These are phyloP conservation scores for Turritis glabra DNA, from an alignment of 345 rosid genomes.

Conservation along the genomic window DNA sequence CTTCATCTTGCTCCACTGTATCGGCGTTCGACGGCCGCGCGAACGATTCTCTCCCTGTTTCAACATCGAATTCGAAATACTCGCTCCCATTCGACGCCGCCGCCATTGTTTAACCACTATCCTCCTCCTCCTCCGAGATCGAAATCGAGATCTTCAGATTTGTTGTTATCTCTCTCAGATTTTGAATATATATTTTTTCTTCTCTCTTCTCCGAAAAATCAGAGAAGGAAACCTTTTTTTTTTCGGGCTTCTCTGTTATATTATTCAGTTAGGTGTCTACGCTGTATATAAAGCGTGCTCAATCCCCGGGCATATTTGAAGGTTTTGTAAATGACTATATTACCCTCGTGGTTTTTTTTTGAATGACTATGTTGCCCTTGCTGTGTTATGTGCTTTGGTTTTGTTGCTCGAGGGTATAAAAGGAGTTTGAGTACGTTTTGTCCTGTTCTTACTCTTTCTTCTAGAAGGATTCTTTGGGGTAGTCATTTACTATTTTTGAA, in stretches of 20 bases:
- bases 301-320: conserved; percentile 35
- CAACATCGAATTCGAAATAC: conserved; percentile 71
- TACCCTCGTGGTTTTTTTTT: background rate
- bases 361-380: background rate
- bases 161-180: background rate
- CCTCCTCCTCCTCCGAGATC: background rate
- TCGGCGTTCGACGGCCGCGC: conserved; percentile 72
- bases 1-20: conserved; percentile 66
- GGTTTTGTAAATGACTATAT: background rate
- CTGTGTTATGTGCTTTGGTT: background rate
- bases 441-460: conserved; percentile 19
- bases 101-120: conserved; percentile 37
- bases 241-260: background rate
- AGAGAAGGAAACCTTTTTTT: background rate
- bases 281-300: conserved; percentile 23
- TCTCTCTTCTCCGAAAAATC: conserved; percentile 11
- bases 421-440: background rate
- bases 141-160: background rate
- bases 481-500: background rate
- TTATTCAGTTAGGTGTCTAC: conserved; percentile 11
- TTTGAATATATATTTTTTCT: background rate
- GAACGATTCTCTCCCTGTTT: conserved; percentile 50
- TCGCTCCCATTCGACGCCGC: conserved; percentile 79
- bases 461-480: background rate
- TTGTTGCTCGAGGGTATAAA: background rate